Evolutionary conservation across 768 basidiomycete species (phyloP).

Genomic region (Rhizopogon roseolus): DNA sequence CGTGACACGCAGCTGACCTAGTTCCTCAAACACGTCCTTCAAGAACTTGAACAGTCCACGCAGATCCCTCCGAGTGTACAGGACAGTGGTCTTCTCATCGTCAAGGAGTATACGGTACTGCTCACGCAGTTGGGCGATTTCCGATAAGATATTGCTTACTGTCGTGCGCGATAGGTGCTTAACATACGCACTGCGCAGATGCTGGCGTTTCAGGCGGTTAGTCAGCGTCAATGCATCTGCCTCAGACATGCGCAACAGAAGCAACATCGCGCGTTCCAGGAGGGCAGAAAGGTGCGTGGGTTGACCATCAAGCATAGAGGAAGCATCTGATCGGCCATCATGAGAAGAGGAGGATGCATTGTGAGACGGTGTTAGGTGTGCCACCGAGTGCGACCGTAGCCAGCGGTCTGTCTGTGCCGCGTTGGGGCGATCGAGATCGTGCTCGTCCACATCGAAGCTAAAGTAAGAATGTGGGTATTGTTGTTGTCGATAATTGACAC

Average conservation of each 20-base stretch:
- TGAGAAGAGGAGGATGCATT: conserved; percentile 39
- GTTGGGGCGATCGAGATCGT: conserved; percentile 42
- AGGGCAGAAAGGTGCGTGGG: conserved; percentile 45
- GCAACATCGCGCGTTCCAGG: conserved; percentile 55
- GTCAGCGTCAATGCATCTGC: conserved; percentile 87
- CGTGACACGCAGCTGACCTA: conserved; percentile 74
- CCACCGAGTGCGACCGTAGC: conserved; percentile 24
- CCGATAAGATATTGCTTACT: conserved; percentile 66
- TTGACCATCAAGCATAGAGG: conserved; percentile 58
- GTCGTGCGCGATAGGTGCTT: conserved; percentile 83
- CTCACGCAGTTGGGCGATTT: conserved; percentile 61
- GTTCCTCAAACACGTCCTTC: conserved; percentile 78
- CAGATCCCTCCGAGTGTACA: conserved; percentile 76
- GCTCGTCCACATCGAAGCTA: conserved; percentile 43
- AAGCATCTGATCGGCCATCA: conserved; percentile 71
- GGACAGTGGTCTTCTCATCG: conserved; percentile 60
- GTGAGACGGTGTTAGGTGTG: conserved; percentile 29
- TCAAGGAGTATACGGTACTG: conserved; percentile 75
- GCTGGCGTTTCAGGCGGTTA: conserved; percentile 86
- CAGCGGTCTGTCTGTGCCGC: conserved; percentile 65
- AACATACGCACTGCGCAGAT: conserved; percentile 81
- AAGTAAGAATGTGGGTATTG: conserved; percentile 21
- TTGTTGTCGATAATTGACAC: conserved; percentile 16
- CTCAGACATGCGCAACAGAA: conserved; percentile 61
- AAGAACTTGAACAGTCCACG: conserved; percentile 78